A percentile compares a stretch with the other conserved stretches of the same genome.
phyloP scores from a whole-genome alignment of 768 basidiomycete genomes.

The Pseudohyphozyma bogoriensis region DNA sequence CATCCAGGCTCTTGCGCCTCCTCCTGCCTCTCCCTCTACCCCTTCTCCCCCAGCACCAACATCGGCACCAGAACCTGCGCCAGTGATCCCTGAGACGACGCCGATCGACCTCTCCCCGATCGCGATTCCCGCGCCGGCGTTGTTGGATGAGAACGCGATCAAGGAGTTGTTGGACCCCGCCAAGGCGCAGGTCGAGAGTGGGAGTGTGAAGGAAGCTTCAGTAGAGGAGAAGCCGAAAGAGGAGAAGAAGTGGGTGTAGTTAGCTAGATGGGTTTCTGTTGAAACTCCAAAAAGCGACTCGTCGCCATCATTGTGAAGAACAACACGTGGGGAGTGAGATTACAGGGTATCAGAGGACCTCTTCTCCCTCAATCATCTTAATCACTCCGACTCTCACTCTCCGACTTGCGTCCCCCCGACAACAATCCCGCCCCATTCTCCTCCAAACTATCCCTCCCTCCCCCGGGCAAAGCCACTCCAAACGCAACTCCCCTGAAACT shows the following conservation, averaged over 20 bases:
- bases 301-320: too few species aligned
- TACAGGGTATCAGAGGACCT: too few species aligned
- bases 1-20: neutral
- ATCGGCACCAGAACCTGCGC: slow-evolving; percentile 1
- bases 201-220: neutral
- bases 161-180: slow-evolving; percentile 16
- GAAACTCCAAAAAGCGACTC: too few species aligned
- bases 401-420: too few species aligned
- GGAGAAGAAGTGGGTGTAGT: slow-evolving; percentile 11
- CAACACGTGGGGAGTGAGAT: too few species aligned
- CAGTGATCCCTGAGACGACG: too few species aligned
- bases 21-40: neutral
- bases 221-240: neutral
- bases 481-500: too few species aligned
- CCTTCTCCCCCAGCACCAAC: neutral
- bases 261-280: neutral
- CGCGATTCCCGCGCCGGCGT: slow-evolving; percentile 13
- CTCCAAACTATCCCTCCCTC: too few species aligned
- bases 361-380: too few species aligned
- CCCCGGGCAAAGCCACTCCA: too few species aligned
- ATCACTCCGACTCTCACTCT: too few species aligned
- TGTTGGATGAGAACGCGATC: slow-evolving; percentile 19
- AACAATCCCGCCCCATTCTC: too few species aligned
- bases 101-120: slow-evolving; percentile 7
- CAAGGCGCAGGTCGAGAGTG: slow-evolving; percentile 13